These are phyloP conservation scores for Yamadazyma taylorii DNA, from an alignment of 1,139 yeast species.

Conservation along the genomic window DNA sequence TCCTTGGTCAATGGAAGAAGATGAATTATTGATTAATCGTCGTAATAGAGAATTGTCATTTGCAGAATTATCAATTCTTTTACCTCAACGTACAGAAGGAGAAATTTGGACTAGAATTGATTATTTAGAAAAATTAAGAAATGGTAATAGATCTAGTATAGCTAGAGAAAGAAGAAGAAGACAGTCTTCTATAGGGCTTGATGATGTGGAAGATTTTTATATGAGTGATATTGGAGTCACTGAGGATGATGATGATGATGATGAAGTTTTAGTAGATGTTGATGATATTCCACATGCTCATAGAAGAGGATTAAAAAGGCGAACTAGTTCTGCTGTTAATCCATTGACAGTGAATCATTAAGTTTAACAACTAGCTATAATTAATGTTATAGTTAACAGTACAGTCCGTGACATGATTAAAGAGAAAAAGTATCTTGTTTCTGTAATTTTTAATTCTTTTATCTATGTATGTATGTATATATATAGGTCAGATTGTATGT, in stretches of 20 bases:
- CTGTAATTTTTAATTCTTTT: not conserved
- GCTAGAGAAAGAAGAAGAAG: slow-evolving; percentile 37
- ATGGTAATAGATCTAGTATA: slow-evolving; percentile 40
- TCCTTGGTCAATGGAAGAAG: slow-evolving; percentile 70
- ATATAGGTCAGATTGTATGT: not conserved
- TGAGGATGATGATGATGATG: slow-evolving; percentile 37
- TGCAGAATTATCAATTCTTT: slow-evolving; percentile 70
- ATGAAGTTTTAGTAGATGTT: slow-evolving; percentile 41
- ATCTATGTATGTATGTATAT: slow-evolving; percentile 1
- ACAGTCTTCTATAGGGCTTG: slow-evolving; percentile 44
- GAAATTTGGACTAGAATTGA: slow-evolving; percentile 68
- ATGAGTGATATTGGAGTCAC: slow-evolving; percentile 41
- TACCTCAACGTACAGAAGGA: slow-evolving; percentile 73
- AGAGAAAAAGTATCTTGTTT: no score
- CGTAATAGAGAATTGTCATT: slow-evolving; percentile 60
- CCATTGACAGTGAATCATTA: slow-evolving; percentile 33
- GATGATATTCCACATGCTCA: slow-evolving; percentile 30
- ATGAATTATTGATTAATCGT: slow-evolving; percentile 61
- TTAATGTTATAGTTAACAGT: no score
- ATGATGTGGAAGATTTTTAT: slow-evolving; percentile 49
- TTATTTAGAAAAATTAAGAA: slow-evolving; percentile 48
- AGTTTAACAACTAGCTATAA: no score
- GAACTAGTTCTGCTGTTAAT: slow-evolving; percentile 47
- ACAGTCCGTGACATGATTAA: no score
- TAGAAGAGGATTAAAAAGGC: slow-evolving; percentile 36